Percentiles rank a stretch among this genome's conserved stretches.
Conservation (phyloP, 192 early-diverging fungal species). For the Piromyces sp. region DNA sequence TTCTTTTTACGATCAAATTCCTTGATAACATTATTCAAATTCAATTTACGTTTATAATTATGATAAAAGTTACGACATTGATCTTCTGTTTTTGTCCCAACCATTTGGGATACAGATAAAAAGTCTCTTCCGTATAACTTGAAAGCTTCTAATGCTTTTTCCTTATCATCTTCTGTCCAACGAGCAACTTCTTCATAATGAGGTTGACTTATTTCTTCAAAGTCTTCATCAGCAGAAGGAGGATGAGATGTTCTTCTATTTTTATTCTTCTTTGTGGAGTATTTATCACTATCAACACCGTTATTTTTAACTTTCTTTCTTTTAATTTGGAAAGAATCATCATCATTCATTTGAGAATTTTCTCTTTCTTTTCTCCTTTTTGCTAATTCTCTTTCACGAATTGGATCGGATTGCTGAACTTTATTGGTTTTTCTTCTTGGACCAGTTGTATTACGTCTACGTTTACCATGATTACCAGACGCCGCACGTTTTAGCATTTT, state of each 20-base stretch:
- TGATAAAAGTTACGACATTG: slow-evolving; percentile 66
- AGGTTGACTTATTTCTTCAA: slow-evolving; percentile 1
- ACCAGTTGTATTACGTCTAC: slow-evolving; percentile 2
- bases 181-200: slow-evolving; percentile 10
- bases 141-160: slow-evolving; percentile 39
- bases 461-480: slow-evolving; percentile 20
- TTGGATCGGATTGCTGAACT: background rate
- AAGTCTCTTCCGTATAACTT: slow-evolving; percentile 52
- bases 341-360: slow-evolving; percentile 14
- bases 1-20: background rate
- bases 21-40: slow-evolving; percentile 1
- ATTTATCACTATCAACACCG: slow-evolving; percentile 3
- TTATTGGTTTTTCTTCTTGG: background rate
- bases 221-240: background rate
- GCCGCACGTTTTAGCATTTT: slow-evolving; percentile 18
- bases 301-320: slow-evolving; percentile 3
- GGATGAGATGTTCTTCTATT: background rate
- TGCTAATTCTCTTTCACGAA: background rate
- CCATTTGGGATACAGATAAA: slow-evolving; percentile 41
- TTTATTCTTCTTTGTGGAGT: background rate
- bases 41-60: slow-evolving; percentile 47
- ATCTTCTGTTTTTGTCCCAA: slow-evolving; percentile 58
- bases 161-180: slow-evolving; percentile 44
- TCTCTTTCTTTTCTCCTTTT: slow-evolving; percentile 13
- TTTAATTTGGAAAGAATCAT: background rate